These are phyloP conservation scores for Moesziomyces sp. DNA, from an alignment of 1,284 basidiomycete genomes.

Conservation along the genomic window DNA sequence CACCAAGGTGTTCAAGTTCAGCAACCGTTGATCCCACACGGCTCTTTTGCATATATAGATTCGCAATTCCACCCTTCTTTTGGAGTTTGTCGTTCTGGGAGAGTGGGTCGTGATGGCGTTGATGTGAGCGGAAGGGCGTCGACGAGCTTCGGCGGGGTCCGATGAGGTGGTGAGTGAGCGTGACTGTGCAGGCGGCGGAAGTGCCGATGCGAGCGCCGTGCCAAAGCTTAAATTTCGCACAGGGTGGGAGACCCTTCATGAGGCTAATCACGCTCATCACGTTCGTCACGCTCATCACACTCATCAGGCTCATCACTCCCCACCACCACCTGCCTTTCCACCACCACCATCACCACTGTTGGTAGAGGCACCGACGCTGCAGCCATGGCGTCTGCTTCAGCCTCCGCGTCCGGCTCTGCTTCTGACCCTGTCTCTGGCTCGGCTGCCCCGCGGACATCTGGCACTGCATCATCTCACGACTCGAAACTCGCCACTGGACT, in stretches of 20 bases:
- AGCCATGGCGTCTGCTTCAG: slow-evolving; percentile 1
- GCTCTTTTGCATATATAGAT: not conserved
- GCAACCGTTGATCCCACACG: slow-evolving; percentile 33
- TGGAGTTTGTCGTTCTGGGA: no score
- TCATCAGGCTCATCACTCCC: slow-evolving; percentile 2
- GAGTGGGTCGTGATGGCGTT: no score
- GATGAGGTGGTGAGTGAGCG: no score
- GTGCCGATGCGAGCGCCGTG: no score
- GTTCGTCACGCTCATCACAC: slow-evolving; percentile 1
- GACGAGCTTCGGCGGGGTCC: no score
- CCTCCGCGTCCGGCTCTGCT: not conserved
- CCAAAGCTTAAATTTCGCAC: no score
- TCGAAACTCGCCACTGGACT: slow-evolving; percentile 16
- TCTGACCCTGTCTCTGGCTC: not conserved
- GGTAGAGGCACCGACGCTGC: slow-evolving; percentile 2
- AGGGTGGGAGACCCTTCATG: no score
- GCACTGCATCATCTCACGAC: not conserved
- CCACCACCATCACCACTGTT: slow-evolving; percentile 4
- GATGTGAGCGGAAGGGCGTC: no score
- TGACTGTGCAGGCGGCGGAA: no score
- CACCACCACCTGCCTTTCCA: slow-evolving; percentile 1
- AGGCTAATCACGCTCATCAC: no score
- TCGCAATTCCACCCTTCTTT: not conserved
- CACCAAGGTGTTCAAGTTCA: slow-evolving; percentile 50
- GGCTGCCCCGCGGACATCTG: no score